phyloP scores from a whole-genome alignment of 371 early-diverging fungal genomes.

The Lichtheimia ornata region DNA sequence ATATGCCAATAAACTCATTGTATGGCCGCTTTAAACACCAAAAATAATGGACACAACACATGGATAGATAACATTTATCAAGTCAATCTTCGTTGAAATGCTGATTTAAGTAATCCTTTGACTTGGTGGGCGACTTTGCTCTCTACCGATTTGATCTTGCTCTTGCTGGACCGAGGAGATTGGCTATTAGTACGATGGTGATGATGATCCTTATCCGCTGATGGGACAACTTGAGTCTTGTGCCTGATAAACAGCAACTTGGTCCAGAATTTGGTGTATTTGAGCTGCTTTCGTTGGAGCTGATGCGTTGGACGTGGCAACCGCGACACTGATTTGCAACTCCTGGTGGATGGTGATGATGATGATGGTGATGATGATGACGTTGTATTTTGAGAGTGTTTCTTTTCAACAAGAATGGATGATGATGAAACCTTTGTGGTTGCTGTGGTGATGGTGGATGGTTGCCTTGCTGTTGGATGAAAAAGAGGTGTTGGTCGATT shows the following conservation, averaged over 20 bases:
- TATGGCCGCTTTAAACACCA: too few relatives aligned
- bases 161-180: too few relatives aligned
- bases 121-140: constrained; percentile 15
- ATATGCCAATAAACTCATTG: too few relatives aligned
- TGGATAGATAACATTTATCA: too few relatives aligned
- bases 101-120: constrained; percentile 20
- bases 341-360: background rate
- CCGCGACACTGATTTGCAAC: background rate
- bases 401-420: too few relatives aligned
- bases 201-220: background rate
- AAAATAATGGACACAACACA: too few relatives aligned
- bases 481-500: too few relatives aligned
- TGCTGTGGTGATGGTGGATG: constrained; percentile 1
- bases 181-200: background rate
- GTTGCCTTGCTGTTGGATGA: background rate
- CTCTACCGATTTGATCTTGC: constrained; percentile 16
- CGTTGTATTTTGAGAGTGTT: too few relatives aligned
- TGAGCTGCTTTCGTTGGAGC: constrained; percentile 2
- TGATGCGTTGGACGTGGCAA: background rate
- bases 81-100: constrained; percentile 19
- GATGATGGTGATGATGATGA: background rate
- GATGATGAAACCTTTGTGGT: background rate
- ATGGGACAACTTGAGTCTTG: constrained; percentile 16
- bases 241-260: constrained; percentile 4
- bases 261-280: constrained; percentile 3